These are phyloP conservation scores for Apiospora aurea DNA, from an alignment of 2,329 filamentous ascomycete species.

Conservation along the genomic window DNA sequence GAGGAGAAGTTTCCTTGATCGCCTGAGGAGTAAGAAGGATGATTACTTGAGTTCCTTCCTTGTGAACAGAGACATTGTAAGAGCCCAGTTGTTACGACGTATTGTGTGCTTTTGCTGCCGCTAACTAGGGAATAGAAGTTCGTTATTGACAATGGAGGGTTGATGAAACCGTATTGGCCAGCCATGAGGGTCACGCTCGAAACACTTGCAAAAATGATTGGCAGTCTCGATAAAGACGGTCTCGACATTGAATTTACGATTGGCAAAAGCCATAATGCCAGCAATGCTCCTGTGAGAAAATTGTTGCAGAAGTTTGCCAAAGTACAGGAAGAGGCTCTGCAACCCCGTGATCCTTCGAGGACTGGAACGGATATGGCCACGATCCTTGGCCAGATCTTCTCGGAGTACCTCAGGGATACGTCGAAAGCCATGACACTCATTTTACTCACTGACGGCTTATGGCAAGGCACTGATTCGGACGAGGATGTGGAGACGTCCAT, in stretches of 20 bases:
- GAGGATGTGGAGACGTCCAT: neutral
- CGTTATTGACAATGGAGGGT: conserved; percentile 21
- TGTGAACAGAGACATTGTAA: conserved; percentile 18
- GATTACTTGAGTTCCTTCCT: too few relatives aligned
- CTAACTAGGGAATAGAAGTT: neutral
- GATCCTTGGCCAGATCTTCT: neutral
- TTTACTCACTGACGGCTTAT: neutral
- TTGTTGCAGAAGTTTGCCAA: neutral
- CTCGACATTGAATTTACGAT: conserved; percentile 3
- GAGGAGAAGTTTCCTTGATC: too few relatives aligned
- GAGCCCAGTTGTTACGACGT: neutral
- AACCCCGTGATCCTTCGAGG: neutral
- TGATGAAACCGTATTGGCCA: neutral
- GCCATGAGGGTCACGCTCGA: neutral
- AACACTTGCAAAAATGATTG: neutral
- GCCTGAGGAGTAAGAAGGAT: too few relatives aligned
- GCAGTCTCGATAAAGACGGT: neutral
- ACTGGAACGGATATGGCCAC: conserved; percentile 4
- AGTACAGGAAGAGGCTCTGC: neutral
- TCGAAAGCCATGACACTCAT: conserved; percentile 9
- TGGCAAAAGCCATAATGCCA: neutral
- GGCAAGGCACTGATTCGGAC: neutral
- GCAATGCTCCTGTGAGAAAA: neutral
- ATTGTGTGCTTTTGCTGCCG: too few relatives aligned
- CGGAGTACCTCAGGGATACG: neutral